A percentile compares a stretch with the other conserved stretches of the same genome.
Conservation (phyloP, 2,329 filamentous ascomycete genomes). For the Chaetoscypha palmicola region DNA sequence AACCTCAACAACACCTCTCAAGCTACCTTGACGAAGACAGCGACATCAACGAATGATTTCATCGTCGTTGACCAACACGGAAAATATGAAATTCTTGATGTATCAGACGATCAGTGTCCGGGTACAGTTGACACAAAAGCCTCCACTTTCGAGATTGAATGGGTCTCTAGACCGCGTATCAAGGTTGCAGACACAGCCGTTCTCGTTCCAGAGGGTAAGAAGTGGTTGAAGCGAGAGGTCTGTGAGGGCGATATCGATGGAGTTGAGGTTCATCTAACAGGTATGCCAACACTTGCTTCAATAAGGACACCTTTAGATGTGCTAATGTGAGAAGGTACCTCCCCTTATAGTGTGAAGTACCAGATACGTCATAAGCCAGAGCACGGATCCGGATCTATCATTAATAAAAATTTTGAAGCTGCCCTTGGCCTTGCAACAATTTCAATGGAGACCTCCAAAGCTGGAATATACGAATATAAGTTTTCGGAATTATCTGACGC, state of each 20-base stretch:
- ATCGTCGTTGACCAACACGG: conserved; percentile 62
- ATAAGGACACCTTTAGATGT: background rate
- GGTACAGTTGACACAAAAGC: conserved; percentile 70
- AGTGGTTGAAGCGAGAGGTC: conserved; percentile 69
- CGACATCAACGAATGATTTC: conserved; percentile 57
- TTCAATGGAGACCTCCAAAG: conserved; percentile 75
- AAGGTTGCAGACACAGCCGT: conserved; percentile 58
- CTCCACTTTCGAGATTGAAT: conserved; percentile 71
- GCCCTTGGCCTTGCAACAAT: conserved; percentile 70
- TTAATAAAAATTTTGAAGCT: conserved; percentile 67
- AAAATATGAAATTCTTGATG: conserved; percentile 70
- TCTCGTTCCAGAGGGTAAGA: conserved; percentile 45
- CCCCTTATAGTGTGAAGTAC: conserved; percentile 80
- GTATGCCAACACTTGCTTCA: conserved; percentile 38
- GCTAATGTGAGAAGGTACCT: conserved; percentile 31
- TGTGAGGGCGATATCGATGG: conserved; percentile 93
- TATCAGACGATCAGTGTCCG: conserved; percentile 74
- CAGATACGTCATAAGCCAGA: conserved; percentile 66
- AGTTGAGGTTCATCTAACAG: conserved; percentile 73
- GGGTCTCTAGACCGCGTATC: conserved; percentile 75
- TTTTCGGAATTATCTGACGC: conserved; percentile 79
- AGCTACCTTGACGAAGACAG: conserved; percentile 38
- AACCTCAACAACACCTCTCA: conserved; percentile 50
- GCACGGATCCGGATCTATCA: conserved; percentile 57
- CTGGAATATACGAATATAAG: conserved; percentile 79